A percentile compares a stretch with the other conserved stretches of the same genome.
Conservation (phyloP, 306 rosid genomes). For the Myrica gale region DNA sequence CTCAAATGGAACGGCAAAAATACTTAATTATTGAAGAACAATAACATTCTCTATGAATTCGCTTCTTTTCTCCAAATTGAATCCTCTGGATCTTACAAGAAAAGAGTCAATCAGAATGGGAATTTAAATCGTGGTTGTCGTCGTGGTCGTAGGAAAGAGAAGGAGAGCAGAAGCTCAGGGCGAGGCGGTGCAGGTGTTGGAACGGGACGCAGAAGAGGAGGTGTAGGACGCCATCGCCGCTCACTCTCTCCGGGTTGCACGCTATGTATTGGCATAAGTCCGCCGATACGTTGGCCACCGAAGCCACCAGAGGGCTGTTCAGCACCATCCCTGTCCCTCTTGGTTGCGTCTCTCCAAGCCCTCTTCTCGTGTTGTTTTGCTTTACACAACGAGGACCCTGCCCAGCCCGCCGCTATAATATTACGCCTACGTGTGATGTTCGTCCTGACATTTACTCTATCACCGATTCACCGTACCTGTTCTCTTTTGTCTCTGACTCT, state of each 20-base stretch:
- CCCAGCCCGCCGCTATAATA: too few relatives aligned
- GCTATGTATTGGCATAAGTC: slow-evolving; percentile 67
- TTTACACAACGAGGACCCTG: background rate
- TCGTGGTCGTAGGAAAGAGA: slow-evolving; percentile 7
- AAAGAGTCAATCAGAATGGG: slow-evolving; percentile 35
- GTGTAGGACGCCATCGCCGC: slow-evolving; percentile 47
- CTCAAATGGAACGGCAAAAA: too few relatives aligned
- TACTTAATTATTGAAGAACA: too few relatives aligned
- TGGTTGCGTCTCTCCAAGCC: slow-evolving; percentile 1
- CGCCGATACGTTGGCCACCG: slow-evolving; percentile 65
- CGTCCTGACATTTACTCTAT: too few relatives aligned
- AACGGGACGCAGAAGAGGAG: slow-evolving; percentile 72
- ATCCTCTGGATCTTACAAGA: background rate
- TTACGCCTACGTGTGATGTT: too few relatives aligned
- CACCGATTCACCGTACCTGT: background rate
- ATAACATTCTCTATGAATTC: too few relatives aligned
- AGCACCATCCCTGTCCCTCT: slow-evolving; percentile 55
- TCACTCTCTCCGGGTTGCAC: slow-evolving; percentile 70
- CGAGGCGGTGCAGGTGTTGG: slow-evolving; percentile 36
- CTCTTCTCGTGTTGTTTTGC: background rate
- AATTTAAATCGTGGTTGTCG: background rate
- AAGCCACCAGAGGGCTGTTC: slow-evolving; percentile 48
- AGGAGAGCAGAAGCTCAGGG: slow-evolving; percentile 41
- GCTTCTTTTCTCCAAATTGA: background rate
- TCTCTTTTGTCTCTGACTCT: background rate